Evolutionary conservation across 768 basidiomycete genomes (phyloP), one percentile per base, ranked within the genome.

Genomic region (Tylopilus sp.): DNA sequence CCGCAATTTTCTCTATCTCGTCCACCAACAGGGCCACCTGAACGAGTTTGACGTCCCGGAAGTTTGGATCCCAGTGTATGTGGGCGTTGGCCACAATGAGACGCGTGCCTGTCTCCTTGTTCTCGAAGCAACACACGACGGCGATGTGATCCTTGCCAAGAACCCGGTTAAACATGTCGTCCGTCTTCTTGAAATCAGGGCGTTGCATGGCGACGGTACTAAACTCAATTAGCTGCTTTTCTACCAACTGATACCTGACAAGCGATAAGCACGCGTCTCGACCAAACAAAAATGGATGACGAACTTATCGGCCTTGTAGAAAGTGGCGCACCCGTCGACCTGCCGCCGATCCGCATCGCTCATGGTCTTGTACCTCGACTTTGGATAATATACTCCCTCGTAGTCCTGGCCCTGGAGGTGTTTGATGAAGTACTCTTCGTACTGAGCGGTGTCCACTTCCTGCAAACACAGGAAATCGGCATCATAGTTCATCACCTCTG

Each of bases 81-180:
- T 99, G 97, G 7, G 85, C 83, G 68, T 98, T 98, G 34, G 88
- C 87, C 48, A 98, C 80, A 63, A 98, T 82, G 52, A 97, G 73
- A 16, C 96, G 85, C 13, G 93, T 86, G 37, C 94, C 94, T 1
- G 94, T 91, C 36, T 83, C 79, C 55, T 82, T 83, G 71, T 89
- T 87, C 75, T 99, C 97, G 65, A 98, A 78, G 28, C 92, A 79
- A 61, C 85, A 84, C 52, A 95, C 76, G 58, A 93, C 84, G 42
- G 93, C 93, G 58, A 98, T 90, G 65, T 98, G 84, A 71, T 98
- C 96, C 68, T 92, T 91, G 56, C 89, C 88, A 61, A 98, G 81
- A 50, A 98, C 93, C 29, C 97, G 92, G 66, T 98, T 98, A 81
- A 98, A 98, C 94, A 98, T 95, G 75, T 98, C 96, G 64, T 98